Conservation (phyloP, 2,329 filamentous ascomycete species). For the Ophiostoma triangulosporum region DNA sequence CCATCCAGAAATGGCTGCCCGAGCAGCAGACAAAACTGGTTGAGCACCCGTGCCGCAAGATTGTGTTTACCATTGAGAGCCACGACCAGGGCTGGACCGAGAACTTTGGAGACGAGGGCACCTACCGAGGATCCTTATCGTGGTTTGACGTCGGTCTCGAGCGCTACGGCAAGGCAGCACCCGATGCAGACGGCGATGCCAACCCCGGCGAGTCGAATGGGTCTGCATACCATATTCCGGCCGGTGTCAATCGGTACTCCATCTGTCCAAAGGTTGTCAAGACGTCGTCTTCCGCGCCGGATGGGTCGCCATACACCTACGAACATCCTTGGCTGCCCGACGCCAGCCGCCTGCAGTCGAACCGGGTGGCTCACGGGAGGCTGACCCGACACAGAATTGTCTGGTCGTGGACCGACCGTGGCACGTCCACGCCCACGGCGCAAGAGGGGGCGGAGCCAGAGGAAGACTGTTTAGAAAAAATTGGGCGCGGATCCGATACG, state of each 20-base stretch:
- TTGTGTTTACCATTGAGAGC: constrained; percentile 45
- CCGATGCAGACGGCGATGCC: too few relatives aligned
- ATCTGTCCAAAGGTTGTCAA: background rate
- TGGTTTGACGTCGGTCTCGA: constrained; percentile 54
- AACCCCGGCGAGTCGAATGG: background rate
- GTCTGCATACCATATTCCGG: background rate
- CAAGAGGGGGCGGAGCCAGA: background rate
- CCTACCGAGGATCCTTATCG: constrained; percentile 38
- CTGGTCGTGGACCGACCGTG: constrained; percentile 39
- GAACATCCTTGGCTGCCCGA: constrained; percentile 24
- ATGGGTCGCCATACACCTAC: constrained; percentile 20
- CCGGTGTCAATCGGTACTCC: background rate
- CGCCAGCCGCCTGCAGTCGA: constrained; percentile 33
- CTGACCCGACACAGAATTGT: constrained; percentile 32
- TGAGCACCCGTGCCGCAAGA: constrained; percentile 40
- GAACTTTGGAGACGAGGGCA: constrained; percentile 18
- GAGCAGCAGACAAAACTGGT: constrained; percentile 16
- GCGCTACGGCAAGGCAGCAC: constrained; percentile 29
- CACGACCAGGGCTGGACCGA: constrained; percentile 46
- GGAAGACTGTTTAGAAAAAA: background rate
- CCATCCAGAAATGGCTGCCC: constrained; percentile 1
- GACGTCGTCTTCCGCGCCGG: background rate
- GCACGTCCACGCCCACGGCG: background rate
- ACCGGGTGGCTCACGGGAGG: constrained; percentile 24
- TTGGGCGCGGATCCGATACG: constrained; percentile 18